A percentile compares a stretch with the other conserved stretches of the same genome.
Conservation (phyloP, 2,329 filamentous ascomycete genomes). For the Pyrenochaeta sp. region DNA sequence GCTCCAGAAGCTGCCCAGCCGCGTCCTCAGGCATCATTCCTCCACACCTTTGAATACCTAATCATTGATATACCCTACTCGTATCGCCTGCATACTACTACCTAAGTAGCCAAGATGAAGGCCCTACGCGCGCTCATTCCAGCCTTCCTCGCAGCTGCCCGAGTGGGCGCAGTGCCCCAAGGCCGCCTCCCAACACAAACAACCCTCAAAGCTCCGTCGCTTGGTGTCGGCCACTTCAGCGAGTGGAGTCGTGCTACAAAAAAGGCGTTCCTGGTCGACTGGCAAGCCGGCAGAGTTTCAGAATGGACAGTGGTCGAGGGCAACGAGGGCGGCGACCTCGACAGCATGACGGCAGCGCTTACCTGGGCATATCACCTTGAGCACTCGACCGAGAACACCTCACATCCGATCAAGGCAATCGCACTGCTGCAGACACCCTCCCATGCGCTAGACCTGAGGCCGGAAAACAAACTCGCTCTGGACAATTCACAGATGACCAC, state of each 20-base stretch:
- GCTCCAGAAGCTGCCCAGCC: too few relatives aligned
- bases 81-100: too few relatives aligned
- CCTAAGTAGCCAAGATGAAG: slow-evolving; percentile 32
- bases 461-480: slow-evolving; percentile 57
- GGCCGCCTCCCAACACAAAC: slow-evolving; percentile 23
- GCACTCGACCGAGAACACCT: slow-evolving; percentile 53
- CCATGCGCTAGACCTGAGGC: slow-evolving; percentile 56
- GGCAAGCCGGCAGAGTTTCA: slow-evolving; percentile 52
- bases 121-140: slow-evolving; percentile 17
- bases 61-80: neutral
- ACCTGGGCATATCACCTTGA: slow-evolving; percentile 59
- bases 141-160: slow-evolving; percentile 17
- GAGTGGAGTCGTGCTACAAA: slow-evolving; percentile 58
- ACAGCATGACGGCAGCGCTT: slow-evolving; percentile 55
- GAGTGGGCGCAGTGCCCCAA: slow-evolving; percentile 24
- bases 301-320: slow-evolving; percentile 58
- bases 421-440: slow-evolving; percentile 56
- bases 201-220: slow-evolving; percentile 19
- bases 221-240: slow-evolving; percentile 58
- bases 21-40: too few relatives aligned
- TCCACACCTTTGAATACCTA: neutral
- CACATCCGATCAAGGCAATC: slow-evolving; percentile 55
- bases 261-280: slow-evolving; percentile 56
- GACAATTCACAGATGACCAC: slow-evolving; percentile 56
- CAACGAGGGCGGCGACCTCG: slow-evolving; percentile 56